These are phyloP conservation scores for Micractinium sp. DNA, from an alignment of 139 green algal species.

Conservation along the genomic window DNA sequence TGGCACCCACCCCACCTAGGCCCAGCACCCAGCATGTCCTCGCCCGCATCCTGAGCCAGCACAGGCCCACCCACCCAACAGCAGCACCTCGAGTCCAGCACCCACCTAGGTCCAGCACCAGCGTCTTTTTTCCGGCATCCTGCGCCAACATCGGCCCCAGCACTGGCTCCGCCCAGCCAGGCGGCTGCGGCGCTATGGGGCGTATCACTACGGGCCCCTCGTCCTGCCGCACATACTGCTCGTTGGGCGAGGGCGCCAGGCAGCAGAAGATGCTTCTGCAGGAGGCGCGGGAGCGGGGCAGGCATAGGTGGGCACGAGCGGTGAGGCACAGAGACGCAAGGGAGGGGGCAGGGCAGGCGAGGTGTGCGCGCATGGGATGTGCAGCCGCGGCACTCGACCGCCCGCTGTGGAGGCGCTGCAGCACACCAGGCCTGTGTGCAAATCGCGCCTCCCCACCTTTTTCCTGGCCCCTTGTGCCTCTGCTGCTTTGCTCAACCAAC, in stretches of 20 bases:
- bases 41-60: neutral
- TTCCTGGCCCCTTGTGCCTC: neutral
- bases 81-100: neutral
- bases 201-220: constrained; percentile 56
- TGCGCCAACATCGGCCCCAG: constrained; percentile 35
- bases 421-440: neutral
- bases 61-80: neutral
- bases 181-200: constrained; percentile 41
- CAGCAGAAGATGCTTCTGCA: constrained; percentile 58
- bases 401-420: neutral
- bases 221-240: constrained; percentile 53
- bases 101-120: constrained; percentile 89
- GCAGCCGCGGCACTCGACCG: neutral
- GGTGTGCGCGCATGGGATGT: neutral
- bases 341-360: neutral
- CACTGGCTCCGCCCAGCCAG: constrained; percentile 44
- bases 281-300: neutral
- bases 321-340: no score
- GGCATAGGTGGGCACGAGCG: neutral
- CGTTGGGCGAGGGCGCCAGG: constrained; percentile 41
- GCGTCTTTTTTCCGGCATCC: constrained; percentile 71
- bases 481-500: no score
- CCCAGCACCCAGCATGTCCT: neutral
- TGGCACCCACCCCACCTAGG: no score
- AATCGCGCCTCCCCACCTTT: neutral